Evolutionary conservation across 1,139 yeast genomes (phyloP), one percentile per base, ranked within the genome.

Genomic region (Blastobotrys raffinosifermentans): DNA sequence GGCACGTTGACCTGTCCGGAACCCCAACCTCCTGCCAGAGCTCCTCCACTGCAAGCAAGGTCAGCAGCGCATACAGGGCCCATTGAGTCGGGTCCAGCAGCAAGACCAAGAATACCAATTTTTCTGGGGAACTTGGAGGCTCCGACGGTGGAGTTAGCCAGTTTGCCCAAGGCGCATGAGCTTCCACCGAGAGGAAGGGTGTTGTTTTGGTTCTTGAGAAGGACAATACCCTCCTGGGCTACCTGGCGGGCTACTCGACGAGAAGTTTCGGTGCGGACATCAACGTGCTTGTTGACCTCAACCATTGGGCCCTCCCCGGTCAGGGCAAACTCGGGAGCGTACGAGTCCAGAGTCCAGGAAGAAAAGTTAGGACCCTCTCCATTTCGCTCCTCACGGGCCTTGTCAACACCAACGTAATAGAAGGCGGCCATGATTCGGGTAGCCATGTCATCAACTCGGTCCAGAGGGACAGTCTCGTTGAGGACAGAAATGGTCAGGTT

Each of bases 401-500:
- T 33, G 21, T 55, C 57, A 11, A 54, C 53, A 2, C 53, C 52
- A 18, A 55, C 54, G 26, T 48, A 46, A 55, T 70, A 75, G 50
- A 75, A 77, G 0, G 82, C 73, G 1, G 79, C 80, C 47, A 77
- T 56, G 23, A 77, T 72, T 44, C 83, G 59, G 7, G 70, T 67
- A 0, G 67, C 81, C 84, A 77, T 77, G 51, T 77, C 83, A 53
- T 75, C 72, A 23, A 77, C 60, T 44, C 83, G 61, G 42, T 67
- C 63, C 45, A 72, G 75, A 1, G 80, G 72, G 6, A 77, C 56
- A 0, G 83, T 73, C 20, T 70, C 70, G 53, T 77, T 77, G 53
- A 71, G 70, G 6, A 76, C 67, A 1, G 80, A 72, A 39, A 71
- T 57, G 0, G 82, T 75, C 41, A 77, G 60, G 27, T 72, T 59